phyloP scores from a whole-genome alignment of 768 basidiomycete species.

The Termitomyces sp. region DNA sequence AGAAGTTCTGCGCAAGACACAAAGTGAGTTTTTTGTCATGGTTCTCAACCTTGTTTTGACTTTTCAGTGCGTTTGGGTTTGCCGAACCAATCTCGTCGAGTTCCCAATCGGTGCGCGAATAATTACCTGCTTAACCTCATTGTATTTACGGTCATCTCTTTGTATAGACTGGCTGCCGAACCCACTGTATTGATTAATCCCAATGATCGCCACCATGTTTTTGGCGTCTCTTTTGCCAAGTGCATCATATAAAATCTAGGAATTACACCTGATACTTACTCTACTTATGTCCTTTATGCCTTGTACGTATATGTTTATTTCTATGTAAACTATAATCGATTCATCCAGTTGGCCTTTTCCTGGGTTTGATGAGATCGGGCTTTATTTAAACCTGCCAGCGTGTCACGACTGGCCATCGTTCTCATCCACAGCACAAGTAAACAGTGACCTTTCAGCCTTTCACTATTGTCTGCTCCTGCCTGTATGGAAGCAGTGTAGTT shows the following conservation, averaged over 20 bases:
- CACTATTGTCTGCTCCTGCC: constrained; percentile 9
- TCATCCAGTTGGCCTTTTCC: background rate
- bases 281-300: background rate
- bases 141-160: background rate
- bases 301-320: background rate
- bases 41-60: background rate
- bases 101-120: background rate
- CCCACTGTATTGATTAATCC: constrained; percentile 3
- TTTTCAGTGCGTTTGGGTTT: constrained; percentile 9
- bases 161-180: constrained; percentile 1
- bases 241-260: constrained; percentile 3
- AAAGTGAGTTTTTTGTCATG: constrained; percentile 15
- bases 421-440: background rate
- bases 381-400: constrained; percentile 6
- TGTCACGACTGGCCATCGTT: constrained; percentile 6
- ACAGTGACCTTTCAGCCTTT: constrained; percentile 10
- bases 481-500: constrained; percentile 41
- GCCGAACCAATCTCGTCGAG: constrained; percentile 1
- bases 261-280: background rate
- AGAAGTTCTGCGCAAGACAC: constrained; percentile 29
- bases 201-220: constrained; percentile 6
- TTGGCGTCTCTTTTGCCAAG: constrained; percentile 11
- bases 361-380: constrained; percentile 7
- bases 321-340: background rate
- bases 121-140: background rate